Base-by-base conservation (phyloP, 169 alveolate genomes). In the Cyclospora cayetanensis region DNA sequence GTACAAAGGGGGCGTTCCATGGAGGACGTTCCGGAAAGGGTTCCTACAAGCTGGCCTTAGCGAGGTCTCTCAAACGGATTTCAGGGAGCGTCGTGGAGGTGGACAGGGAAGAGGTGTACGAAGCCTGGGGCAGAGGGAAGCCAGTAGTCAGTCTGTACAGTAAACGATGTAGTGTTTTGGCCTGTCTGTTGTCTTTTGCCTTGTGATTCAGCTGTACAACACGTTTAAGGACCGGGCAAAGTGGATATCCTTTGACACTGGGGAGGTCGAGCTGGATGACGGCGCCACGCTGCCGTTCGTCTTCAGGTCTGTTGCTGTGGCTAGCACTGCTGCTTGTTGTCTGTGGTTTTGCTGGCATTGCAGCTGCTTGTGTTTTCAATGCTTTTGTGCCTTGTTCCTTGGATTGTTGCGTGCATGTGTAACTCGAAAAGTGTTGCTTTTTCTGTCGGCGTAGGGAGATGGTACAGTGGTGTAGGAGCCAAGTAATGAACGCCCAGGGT, bases 251-350 rank as follows among this genome's bases (percentile, higher is more conserved):
- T 85, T 85, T 37, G 91, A 60, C 31, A 70, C 86, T 15, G 91
- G 91, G n/a, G 91, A 85, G 63, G 91, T 85, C 18, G 91, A 85
- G n/a, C 84, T 85, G 39, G 91, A 85, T 37, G 91, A 85, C 41
- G 86, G 80, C 15, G 52, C 80, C 25, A 85, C 91, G 15, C 37
- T 72, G 86, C 91, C 91, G 5, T 34, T 18, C 34, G 84, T 85
- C 9, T 85, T 85, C 46, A 50, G 91, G 90, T 77, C 68, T 65
- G 77, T 42, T 65, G 42, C 77, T 65, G 77, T 42, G 25, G 77
- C 77, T 65, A 42, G n/a, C 31, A 20, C 27, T 65, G 77, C 77
- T 65, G 77, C 41, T n/a, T 65, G 35, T 42, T 7, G 77, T 12
- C 7, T 37, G 43, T n/a, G 22, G 41, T 25, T 12, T 27, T 27